These are phyloP conservation scores for Pseudogymnoascus sp. DNA, from an alignment of 2,329 filamentous ascomycete genomes.

Conservation along the genomic window DNA sequence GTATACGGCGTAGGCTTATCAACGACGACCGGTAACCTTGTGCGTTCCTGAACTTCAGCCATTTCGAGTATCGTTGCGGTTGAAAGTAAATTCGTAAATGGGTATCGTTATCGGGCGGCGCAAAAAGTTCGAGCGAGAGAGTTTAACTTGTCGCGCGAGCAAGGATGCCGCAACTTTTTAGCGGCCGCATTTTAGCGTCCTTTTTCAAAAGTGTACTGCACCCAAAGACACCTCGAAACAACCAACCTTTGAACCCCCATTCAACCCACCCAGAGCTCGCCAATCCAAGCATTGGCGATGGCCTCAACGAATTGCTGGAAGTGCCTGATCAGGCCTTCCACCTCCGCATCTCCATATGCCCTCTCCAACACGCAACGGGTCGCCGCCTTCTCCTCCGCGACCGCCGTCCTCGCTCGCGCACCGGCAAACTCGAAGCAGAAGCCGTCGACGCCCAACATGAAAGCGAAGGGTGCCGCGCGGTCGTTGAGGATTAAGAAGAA, in stretches of 20 bases:
- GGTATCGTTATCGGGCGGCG: background rate
- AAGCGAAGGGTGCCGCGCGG: conserved; percentile 14
- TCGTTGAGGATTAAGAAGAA: conserved; percentile 42
- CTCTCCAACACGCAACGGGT: conserved; percentile 37
- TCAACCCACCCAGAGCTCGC: background rate
- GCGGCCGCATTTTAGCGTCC: conserved; percentile 19
- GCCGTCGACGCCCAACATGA: conserved; percentile 9
- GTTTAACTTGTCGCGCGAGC: background rate
- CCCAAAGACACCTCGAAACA: background rate
- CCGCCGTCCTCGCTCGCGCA: conserved; percentile 22
- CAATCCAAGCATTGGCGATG: conserved; percentile 33
- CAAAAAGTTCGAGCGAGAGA: conserved; percentile 1
- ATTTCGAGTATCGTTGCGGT: background rate
- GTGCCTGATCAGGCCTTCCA: conserved; percentile 44
- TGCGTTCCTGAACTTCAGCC: conserved; percentile 4
- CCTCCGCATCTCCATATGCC: conserved; percentile 28
- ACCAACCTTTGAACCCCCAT: background rate
- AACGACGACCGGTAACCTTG: conserved; percentile 52
- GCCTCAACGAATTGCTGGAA: conserved; percentile 50
- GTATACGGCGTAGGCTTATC: conserved; percentile 83
- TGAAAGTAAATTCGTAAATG: background rate
- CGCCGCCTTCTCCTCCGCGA: conserved; percentile 28
- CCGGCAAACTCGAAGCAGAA: background rate
- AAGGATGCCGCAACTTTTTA: conserved; percentile 10
- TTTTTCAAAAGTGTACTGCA: conserved; percentile 5